These are phyloP conservation scores for Vararia minispora DNA, from an alignment of 768 basidiomycete genomes.

Conservation along the genomic window DNA sequence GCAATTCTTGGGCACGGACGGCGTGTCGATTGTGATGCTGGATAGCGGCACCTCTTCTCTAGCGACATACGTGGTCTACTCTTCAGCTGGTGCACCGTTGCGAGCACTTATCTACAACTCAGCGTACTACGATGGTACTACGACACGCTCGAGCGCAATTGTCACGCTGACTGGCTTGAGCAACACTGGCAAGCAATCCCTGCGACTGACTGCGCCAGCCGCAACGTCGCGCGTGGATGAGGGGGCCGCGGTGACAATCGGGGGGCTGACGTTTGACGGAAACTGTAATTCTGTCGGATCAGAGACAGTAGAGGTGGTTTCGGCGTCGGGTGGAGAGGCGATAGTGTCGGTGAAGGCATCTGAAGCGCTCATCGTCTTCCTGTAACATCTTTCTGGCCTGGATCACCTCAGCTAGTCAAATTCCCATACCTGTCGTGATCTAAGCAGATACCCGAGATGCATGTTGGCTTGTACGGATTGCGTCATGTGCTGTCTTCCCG, in stretches of 20 bases:
- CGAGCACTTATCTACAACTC: conserved; percentile 27
- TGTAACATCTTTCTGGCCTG: no score
- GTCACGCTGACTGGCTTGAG: conserved; percentile 21
- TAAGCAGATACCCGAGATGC: no score
- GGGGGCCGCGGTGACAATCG: conserved; percentile 24
- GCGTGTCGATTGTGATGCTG: conserved; percentile 22
- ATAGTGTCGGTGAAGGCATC: conserved; percentile 23
- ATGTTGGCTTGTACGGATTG: no score
- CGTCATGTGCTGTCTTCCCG: no score
- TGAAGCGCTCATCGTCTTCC: conserved; percentile 26
- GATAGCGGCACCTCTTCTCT: conserved; percentile 23
- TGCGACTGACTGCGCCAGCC: conserved; percentile 24
- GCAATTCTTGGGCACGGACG: conserved; percentile 25
- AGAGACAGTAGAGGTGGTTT: conserved; percentile 18
- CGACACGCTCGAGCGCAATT: conserved; percentile 20
- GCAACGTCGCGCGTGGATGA: conserved; percentile 23
- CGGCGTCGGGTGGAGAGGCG: conserved; percentile 15
- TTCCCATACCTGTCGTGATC: no score
- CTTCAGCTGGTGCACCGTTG: conserved; percentile 15
- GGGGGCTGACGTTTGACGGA: conserved; percentile 20
- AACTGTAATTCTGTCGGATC: conserved; percentile 19
- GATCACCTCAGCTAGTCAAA: no score
- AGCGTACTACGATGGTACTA: conserved; percentile 23
- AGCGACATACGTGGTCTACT: conserved; percentile 23
- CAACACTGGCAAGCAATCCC: conserved; percentile 15